These are phyloP conservation scores for bread wheat (Triticum aestivum) DNA, from an alignment of 176 grass and related monocot genomes.

Conservation along the genomic window DNA sequence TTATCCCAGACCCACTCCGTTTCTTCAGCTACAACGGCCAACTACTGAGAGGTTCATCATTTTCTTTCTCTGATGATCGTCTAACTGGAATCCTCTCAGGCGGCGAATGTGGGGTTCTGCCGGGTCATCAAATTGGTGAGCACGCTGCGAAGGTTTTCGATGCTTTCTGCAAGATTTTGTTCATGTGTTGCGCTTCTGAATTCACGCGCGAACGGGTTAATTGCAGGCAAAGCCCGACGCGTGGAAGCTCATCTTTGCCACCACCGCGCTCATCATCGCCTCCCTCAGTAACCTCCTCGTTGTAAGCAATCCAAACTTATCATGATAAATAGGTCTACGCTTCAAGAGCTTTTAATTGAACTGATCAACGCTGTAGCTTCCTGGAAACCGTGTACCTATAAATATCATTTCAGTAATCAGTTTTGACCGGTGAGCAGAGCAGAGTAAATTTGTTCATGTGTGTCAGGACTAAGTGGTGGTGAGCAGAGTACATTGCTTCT, in stretches of 20 bases:
- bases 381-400: neutral
- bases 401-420: neutral
- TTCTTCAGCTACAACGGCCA: neutral
- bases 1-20: neutral
- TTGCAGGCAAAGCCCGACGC: constrained; percentile 83
- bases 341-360: neutral
- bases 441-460: neutral
- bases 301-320: constrained; percentile 54
- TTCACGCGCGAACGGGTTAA: neutral
- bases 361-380: neutral
- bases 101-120: constrained; percentile 79
- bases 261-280: constrained; percentile 69
- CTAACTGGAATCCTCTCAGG: constrained; percentile 29
- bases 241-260: constrained; percentile 67
- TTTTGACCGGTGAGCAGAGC: neutral
- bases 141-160: neutral
- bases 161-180: neutral
- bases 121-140: constrained; percentile 81
- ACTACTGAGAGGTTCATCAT: neutral
- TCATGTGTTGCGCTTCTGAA: constrained; percentile 1
- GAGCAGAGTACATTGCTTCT: neutral
- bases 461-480: neutral
- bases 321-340: neutral
- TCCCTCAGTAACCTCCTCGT: constrained; percentile 86
- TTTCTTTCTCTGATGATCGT: neutral